Evolutionary conservation across 2,329 filamentous ascomycete genomes (phyloP), one percentile per base, ranked within the genome.

Genomic region (Aspergillus bombycis): DNA sequence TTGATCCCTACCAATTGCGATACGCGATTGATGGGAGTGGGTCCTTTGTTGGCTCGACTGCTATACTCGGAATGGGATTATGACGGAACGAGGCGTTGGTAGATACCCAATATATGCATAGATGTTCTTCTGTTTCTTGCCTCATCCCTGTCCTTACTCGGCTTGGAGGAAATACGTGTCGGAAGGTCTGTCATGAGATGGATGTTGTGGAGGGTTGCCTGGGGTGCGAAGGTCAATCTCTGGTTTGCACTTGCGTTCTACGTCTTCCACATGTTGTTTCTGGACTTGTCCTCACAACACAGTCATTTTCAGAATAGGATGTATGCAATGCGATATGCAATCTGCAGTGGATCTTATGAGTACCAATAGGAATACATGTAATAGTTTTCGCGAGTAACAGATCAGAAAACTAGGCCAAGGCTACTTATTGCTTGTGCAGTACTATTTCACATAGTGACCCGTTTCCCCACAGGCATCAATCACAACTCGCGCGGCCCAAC

Each of bases 61-160:
- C 64, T 73, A 66, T 70, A 65, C 56, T 66, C 64, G 70, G 71
- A 67, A 74, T 67, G 70, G 75, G 75, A 75, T 74, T 71, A 78
- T 72, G 75, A 77, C 65, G 77, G 77, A 75, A 77, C 73, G 74
- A 77, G 76, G 77, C 76, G 75, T 79, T 78, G 74, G 72, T 76
- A 79, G 76, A 79, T 79, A 79, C 77, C 77, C 77, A 75, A 68
- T 72, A 71, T 72, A 70, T 72, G 70, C 72, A 74, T 74, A 72
- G 72, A 72, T 71, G 60, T 66, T 71, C 59, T 67, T 67, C 56
- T 69, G 58, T 60, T 68, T 65, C 52, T 61, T 61, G 50, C 65
- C 67, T 53, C 62, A 66, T 65, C 36, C 34, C 52, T 55, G 52
- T 55, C 21, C 32, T 55, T 65, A 62, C 62, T 65, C 67, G 62